Base-by-base conservation (phyloP, 371 early-diverging fungal genomes). In the Rhizopus stolonifer region DNA sequence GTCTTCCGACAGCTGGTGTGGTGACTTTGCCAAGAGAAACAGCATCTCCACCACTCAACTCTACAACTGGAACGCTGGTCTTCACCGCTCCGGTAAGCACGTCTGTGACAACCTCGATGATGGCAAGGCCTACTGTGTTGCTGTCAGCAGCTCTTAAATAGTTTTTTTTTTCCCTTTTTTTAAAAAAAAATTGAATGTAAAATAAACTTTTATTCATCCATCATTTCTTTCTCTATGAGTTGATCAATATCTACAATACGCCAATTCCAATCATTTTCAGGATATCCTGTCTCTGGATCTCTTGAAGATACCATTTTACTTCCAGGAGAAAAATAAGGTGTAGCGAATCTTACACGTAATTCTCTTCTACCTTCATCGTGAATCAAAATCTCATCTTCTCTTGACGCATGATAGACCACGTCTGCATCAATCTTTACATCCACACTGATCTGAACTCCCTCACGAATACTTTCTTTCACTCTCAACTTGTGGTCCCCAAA, bases 381-480 rank as follows among this genome's bases (percentile, higher is more conserved):
- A 7, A 81, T 19, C 6, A 69, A 4, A 10, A 66, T 34, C 1
- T 70, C 56, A 3, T 66, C 32, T 17, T 60, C 56, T 14, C 15
- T 34, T 14, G 24, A 53, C 6, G 70, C 61, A 42, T 65, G 68
- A 57, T 74, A 83, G 4, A 64, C 60, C 11, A 83, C 67, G 29
- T 80, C 69, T 0, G 83, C 83, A 58, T 83, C 83, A 43, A 83
- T 64, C 17, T 68, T 63, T 0, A 81, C 81, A 51, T 83, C 81
- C 1, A 83, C 81, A 29, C 65, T 64, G 18, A 81, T 60, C 23
- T 80, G 80, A 7, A 70, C 73, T 8, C 81, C 83, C 26, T 81
- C 79, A 67, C 77, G 58, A 51, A 79, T 62, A 25, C 77, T 75
- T 26, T 65, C 66, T 5, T 63, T 61, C 2, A 75, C 69, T 17